Percentiles rank a stretch among this genome's conserved stretches.
phyloP scores from a whole-genome alignment of 2,329 filamentous ascomycete genomes.

The Hymenoscyphus salicellus region DNA sequence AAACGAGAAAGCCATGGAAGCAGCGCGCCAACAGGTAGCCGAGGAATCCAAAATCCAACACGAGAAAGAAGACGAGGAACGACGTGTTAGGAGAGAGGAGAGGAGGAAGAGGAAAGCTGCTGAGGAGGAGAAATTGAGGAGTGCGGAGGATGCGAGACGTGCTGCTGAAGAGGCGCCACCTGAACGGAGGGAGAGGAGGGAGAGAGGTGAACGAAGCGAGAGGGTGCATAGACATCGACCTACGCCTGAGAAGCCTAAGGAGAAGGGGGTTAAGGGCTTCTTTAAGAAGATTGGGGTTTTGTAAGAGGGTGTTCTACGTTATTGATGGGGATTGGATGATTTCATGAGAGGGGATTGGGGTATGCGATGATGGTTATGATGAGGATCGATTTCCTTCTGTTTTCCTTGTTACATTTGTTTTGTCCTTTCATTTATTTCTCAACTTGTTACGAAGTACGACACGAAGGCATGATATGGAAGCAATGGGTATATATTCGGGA shows the following conservation, averaged over 20 bases:
- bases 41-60: slow-evolving; percentile 20
- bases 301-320: not conserved
- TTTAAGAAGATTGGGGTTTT: slow-evolving; percentile 22
- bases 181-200: slow-evolving; percentile 6
- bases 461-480: not conserved
- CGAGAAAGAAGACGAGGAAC: slow-evolving; percentile 30
- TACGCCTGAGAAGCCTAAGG: slow-evolving; percentile 20
- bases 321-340: not conserved
- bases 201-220: slow-evolving; percentile 15
- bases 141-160: slow-evolving; percentile 1
- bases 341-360: not conserved
- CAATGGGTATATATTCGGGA: not conserved
- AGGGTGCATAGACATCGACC: slow-evolving; percentile 23
- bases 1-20: slow-evolving; percentile 25
- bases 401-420: not conserved
- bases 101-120: slow-evolving; percentile 21
- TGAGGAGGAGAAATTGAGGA: slow-evolving; percentile 22
- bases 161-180: slow-evolving; percentile 7
- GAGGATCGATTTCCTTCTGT: not conserved
- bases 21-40: slow-evolving; percentile 26
- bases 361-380: too few species aligned
- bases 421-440: not conserved
- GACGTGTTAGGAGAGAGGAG: slow-evolving; percentile 24
- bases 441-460: not conserved
- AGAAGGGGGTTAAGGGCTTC: slow-evolving; percentile 19